Evolutionary conservation across 257 asterid genomes (phyloP), one percentile per base, ranked within the genome.

Genomic region (Solanum lignicaule): DNA sequence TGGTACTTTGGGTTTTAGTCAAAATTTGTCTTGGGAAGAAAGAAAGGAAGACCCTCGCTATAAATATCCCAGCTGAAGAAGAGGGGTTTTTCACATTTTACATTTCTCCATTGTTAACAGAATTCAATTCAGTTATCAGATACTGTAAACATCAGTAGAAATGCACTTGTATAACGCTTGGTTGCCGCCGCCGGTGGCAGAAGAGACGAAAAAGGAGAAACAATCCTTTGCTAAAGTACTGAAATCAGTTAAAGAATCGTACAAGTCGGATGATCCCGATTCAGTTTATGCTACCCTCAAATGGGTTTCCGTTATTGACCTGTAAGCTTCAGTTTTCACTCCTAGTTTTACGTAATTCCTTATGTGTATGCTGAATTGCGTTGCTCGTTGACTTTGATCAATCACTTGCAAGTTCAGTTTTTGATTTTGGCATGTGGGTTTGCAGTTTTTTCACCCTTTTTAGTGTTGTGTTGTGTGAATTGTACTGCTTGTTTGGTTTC

Each of bases 181-280:
- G 98, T 85, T 97, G 89, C 99, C 99, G 83, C 98, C 99, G 87
- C 98, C 99, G 60, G 98, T 97, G 93, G 98, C 98, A 89, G 99
- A 96, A 97, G 94, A 92, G 88, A 88, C 98, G 87, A 91, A 84
- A 88, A 89, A 92, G 74, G 99, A 97, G 98, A 94, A 92, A 90
- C 94, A 94, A 83, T 94, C 99, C n/a, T 97, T 97, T 90, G 89
- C 94, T 74, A 92, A 90, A 88, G 95, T 96, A 66, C 95, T 97
- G 86, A 93, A 90, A 88, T 90, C 98, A 29, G 97, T 94, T 55
- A 93, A 92, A 92, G 98, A 95, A 83, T 90, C 93, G 15, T 93
- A 92, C 92, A 91, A 84, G 20, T 93, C 92, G 9, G 94, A 91
- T 86, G 96, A 96, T 93, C 94, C 99, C 65, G 99, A 97, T 90